phyloP scores from a whole-genome alignment of 2,329 filamentous ascomycete species.

The Biscogniauxia mediterranea region DNA sequence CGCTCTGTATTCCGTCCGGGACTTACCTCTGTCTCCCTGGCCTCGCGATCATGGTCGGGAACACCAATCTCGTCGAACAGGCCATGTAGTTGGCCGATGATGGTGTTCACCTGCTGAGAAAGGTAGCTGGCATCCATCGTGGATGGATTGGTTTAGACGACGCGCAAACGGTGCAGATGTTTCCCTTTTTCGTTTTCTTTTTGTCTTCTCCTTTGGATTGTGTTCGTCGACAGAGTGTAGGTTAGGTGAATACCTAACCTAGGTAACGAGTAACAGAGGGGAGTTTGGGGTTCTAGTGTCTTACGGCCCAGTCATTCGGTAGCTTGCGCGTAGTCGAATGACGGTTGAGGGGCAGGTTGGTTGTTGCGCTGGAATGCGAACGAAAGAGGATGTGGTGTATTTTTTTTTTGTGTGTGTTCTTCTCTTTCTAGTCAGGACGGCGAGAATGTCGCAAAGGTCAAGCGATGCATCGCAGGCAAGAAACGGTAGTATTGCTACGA shows the following conservation, averaged over 20 bases:
- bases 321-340: neutral
- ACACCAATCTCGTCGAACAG: conserved; percentile 98
- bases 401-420: neutral
- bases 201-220: too few species aligned
- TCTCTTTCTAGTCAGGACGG: neutral
- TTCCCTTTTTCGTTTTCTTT: neutral
- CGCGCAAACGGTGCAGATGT: neutral
- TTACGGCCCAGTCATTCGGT: neutral
- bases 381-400: neutral
- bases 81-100: conserved; percentile 88
- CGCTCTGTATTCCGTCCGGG: conserved; percentile 6
- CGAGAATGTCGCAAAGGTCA: neutral
- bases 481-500: conserved; percentile 17
- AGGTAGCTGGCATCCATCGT: conserved; percentile 88
- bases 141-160: conserved; percentile 6
- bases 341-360: neutral
- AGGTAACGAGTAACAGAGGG: neutral
- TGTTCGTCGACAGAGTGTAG: conserved; percentile 5
- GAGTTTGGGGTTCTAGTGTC: neutral
- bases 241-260: neutral
- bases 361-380: neutral
- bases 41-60: conserved; percentile 87
- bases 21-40: conserved; percentile 81
- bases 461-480: conserved; percentile 19
- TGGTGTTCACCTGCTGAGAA: conserved; percentile 91